phyloP scores from a whole-genome alignment of 441 rosid genomes.

The Pelargonium cotyledonis region DNA sequence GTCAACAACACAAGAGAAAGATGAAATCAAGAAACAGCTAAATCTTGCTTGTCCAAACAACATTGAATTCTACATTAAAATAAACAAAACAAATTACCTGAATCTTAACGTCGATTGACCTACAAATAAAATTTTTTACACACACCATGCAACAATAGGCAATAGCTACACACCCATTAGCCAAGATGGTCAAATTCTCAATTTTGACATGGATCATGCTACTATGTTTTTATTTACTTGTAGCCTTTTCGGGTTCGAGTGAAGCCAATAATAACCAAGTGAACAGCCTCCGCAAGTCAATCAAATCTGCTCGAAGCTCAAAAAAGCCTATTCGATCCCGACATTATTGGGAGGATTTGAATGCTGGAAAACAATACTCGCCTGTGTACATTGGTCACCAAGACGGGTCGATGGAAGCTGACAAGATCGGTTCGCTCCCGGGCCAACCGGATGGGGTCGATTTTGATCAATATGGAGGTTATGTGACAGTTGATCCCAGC shows the following conservation, averaged over 20 bases:
- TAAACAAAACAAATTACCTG: neutral
- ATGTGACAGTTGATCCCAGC: constrained; percentile 27
- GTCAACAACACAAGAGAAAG: too few relatives aligned
- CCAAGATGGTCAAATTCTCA: neutral
- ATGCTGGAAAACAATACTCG: neutral
- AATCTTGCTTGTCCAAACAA: too few relatives aligned
- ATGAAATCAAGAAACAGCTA: too few relatives aligned
- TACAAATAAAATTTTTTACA: neutral
- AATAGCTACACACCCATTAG: too few relatives aligned
- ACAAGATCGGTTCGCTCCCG: constrained; percentile 28
- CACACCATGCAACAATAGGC: neutral
- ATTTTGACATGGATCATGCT: neutral
- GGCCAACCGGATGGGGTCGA: constrained; percentile 29
- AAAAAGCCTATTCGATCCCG: neutral
- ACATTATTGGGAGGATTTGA: neutral
- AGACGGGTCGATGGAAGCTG: constrained; percentile 21
- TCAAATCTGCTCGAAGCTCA: constrained; percentile 10
- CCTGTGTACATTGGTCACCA: constrained; percentile 15
- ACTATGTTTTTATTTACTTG: neutral
- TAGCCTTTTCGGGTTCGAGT: neutral
- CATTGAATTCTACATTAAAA: too few relatives aligned
- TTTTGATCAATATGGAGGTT: constrained; percentile 35
- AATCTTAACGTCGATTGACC: neutral
- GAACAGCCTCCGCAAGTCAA: constrained; percentile 9
- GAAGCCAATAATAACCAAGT: constrained; percentile 17